A percentile compares a stretch with the other conserved stretches of the same genome.
Evolutionary conservation across 2,329 filamentous ascomycete species (phyloP).

Genomic region (Alternaria sp.): DNA sequence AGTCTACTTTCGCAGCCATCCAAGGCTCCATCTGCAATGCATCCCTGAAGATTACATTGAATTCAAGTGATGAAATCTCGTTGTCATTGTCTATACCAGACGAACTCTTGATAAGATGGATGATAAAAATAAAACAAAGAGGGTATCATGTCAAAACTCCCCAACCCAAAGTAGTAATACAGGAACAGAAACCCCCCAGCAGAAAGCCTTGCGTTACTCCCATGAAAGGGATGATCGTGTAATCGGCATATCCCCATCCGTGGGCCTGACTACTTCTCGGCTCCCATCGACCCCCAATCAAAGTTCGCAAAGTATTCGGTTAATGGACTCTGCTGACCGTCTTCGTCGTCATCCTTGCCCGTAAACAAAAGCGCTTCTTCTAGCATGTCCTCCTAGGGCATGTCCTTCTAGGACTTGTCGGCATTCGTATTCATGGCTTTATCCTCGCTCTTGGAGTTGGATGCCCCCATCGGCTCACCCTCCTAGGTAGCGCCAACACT

Average conservation of each 20-base stretch:
- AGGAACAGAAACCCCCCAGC: background rate
- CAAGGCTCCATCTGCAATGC: no score
- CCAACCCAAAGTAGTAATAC: conserved; percentile 5
- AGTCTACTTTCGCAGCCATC: no score
- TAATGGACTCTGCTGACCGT: background rate
- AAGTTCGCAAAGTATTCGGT: background rate
- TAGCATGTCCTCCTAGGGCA: background rate
- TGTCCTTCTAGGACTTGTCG: background rate
- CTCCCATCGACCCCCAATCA: background rate
- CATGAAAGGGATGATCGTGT: background rate
- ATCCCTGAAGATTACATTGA: background rate
- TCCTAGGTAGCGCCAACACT: conserved; percentile 8
- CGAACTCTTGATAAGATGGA: background rate
- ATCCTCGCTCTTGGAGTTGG: background rate
- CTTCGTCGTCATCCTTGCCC: background rate
- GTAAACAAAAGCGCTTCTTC: background rate
- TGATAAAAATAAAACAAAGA: background rate
- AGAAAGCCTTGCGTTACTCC: background rate
- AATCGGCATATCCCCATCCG: background rate
- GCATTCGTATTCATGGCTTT: background rate
- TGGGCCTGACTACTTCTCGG: background rate
- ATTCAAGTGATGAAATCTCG: background rate
- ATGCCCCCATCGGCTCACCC: background rate
- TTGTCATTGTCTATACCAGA: background rate
- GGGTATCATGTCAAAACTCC: conserved; percentile 8